Evolutionary conservation across 495 filamentous ascomycete genomes (phyloP).

Genomic region (Jackrogersella multiformis): DNA sequence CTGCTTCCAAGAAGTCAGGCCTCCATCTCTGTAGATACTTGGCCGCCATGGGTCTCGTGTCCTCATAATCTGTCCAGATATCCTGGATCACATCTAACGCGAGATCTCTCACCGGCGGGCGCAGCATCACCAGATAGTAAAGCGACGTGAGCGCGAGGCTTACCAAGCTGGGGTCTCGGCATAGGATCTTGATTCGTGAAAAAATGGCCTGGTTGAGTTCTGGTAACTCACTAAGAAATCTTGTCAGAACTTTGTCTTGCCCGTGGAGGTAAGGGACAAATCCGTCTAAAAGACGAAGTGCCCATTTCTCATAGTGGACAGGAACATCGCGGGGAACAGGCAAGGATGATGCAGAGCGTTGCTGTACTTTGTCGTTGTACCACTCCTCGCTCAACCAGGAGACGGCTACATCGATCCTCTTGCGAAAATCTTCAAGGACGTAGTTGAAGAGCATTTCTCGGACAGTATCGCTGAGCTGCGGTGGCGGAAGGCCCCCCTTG

Average conservation of each 20-base stretch:
- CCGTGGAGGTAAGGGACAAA: slow-evolving; percentile 86
- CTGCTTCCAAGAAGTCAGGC: slow-evolving; percentile 58
- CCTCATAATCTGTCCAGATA: slow-evolving; percentile 80
- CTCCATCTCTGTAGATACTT: slow-evolving; percentile 65
- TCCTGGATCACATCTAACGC: slow-evolving; percentile 85
- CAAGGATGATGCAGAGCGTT: slow-evolving; percentile 47
- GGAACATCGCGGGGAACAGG: slow-evolving; percentile 49
- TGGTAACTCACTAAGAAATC: slow-evolving; percentile 92
- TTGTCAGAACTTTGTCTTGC: slow-evolving; percentile 85
- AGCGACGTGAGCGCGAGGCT: slow-evolving; percentile 60
- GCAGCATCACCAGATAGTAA: slow-evolving; percentile 82
- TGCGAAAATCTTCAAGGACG: slow-evolving; percentile 88
- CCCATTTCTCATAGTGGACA: slow-evolving; percentile 81
- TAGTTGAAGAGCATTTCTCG: slow-evolving; percentile 83
- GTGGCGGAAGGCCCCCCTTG: slow-evolving; percentile 33
- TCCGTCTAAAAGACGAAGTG: slow-evolving; percentile 81
- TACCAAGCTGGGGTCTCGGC: slow-evolving; percentile 81
- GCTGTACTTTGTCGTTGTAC: slow-evolving; percentile 85
- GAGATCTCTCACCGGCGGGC: slow-evolving; percentile 82
- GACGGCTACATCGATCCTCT: slow-evolving; percentile 84
- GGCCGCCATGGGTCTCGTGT: slow-evolving; percentile 61
- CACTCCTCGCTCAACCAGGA: slow-evolving; percentile 97
- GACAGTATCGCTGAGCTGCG: slow-evolving; percentile 69
- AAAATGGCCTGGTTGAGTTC: slow-evolving; percentile 75
- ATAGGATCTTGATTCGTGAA: slow-evolving; percentile 78